A percentile compares a stretch with the other conserved stretches of the same genome.
Evolutionary conservation across 2,329 filamentous ascomycete species (phyloP).

Genomic region (Xylariaceae sp.): DNA sequence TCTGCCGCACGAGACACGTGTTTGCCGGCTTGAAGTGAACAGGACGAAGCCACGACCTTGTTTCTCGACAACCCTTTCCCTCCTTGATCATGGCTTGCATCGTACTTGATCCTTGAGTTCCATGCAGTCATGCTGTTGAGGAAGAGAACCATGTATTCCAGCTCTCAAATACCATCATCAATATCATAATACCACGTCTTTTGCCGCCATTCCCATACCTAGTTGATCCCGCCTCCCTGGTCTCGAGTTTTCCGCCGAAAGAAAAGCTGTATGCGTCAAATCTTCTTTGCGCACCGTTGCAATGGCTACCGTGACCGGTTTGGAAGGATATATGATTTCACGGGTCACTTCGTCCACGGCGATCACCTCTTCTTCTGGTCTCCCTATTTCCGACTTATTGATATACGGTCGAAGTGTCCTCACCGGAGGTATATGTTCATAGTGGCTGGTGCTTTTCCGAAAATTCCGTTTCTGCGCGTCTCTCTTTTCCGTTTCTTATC

Average conservation of each 20-base stretch:
- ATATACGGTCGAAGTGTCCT: constrained; percentile 22
- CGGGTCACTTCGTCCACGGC: constrained; percentile 5
- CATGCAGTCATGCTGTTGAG: constrained; percentile 21
- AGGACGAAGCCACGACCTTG: constrained; percentile 47
- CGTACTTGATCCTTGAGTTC: constrained; percentile 26
- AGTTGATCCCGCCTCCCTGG: constrained; percentile 4
- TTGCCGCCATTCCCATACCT: constrained; percentile 14
- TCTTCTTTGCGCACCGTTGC: neutral
- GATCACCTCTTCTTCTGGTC: constrained; percentile 15
- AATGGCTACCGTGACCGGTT: constrained; percentile 2
- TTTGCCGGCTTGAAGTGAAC: constrained; percentile 37
- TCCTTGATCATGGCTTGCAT: constrained; percentile 26
- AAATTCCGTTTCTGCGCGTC: constrained; percentile 24
- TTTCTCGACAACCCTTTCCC: constrained; percentile 33
- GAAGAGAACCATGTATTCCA: constrained; percentile 22
- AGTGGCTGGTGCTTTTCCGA: constrained; percentile 25
- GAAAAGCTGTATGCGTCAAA: constrained; percentile 4
- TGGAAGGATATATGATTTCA: constrained; percentile 9
- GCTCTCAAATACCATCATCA: constrained; percentile 19
- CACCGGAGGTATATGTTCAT: constrained; percentile 27
- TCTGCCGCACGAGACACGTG: too few species aligned
- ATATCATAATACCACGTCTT: constrained; percentile 26
- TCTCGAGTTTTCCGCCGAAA: constrained; percentile 6
- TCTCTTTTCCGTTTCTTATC: constrained; percentile 26
- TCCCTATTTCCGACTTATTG: constrained; percentile 10